Evolutionary conservation across 208 protist genomes (phyloP).

Genomic region (Leishmania guyanensis): DNA sequence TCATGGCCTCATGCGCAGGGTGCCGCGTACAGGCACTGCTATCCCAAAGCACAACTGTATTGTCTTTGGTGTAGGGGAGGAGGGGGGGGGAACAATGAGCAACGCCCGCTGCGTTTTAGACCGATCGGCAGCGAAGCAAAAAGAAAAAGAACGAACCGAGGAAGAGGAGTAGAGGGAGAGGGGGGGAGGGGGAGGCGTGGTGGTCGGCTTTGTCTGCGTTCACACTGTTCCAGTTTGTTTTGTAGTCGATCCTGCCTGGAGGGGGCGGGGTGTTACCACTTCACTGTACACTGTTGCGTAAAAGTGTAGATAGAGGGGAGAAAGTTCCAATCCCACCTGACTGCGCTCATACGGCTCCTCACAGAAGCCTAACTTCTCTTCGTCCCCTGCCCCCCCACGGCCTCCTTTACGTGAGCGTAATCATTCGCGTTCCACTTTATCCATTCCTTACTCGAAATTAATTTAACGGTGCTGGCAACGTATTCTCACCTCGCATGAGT

Average conservation of each 20-base stretch:
- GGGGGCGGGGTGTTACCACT: too few species aligned
- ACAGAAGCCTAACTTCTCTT: not conserved
- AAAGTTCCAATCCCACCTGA: not conserved
- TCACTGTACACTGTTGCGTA: too few species aligned
- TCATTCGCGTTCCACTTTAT: not conserved
- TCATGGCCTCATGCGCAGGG: not conserved
- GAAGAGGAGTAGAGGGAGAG: too few species aligned
- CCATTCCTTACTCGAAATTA: not conserved
- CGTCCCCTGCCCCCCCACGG: too few species aligned
- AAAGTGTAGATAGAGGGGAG: too few species aligned
- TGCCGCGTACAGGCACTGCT: not conserved
- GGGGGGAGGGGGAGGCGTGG: too few species aligned
- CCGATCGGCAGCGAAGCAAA: not conserved
- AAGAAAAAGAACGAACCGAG: not conserved
- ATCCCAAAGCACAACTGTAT: not conserved
- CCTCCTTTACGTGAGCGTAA: not conserved
- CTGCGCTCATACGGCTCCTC: not conserved
- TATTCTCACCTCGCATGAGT: not conserved
- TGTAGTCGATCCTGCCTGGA: too few species aligned
- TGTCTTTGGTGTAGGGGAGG: not conserved
- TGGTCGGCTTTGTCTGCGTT: too few species aligned
- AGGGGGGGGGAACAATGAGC: not conserved
- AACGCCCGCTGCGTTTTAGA: not conserved
- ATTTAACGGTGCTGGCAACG: not conserved
- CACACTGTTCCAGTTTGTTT: too few species aligned